phyloP scores from a whole-genome alignment of 192 early-diverging fungal species.

The Phlyctochytrium arcticum region DNA sequence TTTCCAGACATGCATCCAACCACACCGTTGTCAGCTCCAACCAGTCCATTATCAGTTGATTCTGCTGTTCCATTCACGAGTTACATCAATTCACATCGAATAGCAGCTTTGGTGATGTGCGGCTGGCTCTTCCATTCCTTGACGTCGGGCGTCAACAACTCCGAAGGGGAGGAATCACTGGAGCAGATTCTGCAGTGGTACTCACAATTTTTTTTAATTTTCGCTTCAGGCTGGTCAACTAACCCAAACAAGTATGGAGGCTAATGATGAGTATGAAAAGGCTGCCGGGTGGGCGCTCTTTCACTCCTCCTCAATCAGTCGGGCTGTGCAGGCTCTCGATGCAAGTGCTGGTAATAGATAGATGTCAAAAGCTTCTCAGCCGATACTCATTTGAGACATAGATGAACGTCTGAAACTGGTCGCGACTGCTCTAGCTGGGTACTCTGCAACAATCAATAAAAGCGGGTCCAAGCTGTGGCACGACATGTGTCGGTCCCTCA shows the following conservation, averaged over 20 bases:
- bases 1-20: background rate
- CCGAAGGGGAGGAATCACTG: constrained; percentile 27
- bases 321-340: constrained; percentile 69
- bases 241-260: constrained; percentile 54
- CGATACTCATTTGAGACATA: too few relatives aligned
- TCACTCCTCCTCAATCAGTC: constrained; percentile 63
- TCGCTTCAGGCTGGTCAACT: background rate
- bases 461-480: constrained; percentile 47
- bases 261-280: constrained; percentile 64
- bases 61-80: constrained; percentile 13
- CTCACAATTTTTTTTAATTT: too few relatives aligned
- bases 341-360: constrained; percentile 22
- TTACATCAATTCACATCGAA: constrained; percentile 22
- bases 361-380: too few relatives aligned
- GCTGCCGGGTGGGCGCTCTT: constrained; percentile 90
- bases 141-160: too few relatives aligned
- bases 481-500: constrained; percentile 58
- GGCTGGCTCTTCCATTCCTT: constrained; percentile 45
- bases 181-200: constrained; percentile 37
- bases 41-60: background rate
- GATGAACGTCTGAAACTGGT: constrained; percentile 81
- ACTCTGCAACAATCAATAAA: constrained; percentile 17
- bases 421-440: constrained; percentile 66
- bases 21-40: background rate
- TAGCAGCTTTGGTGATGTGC: constrained; percentile 47